Base-by-base conservation (phyloP, 768 basidiomycete genomes). In the Rhodotorula taiwanensis region DNA sequence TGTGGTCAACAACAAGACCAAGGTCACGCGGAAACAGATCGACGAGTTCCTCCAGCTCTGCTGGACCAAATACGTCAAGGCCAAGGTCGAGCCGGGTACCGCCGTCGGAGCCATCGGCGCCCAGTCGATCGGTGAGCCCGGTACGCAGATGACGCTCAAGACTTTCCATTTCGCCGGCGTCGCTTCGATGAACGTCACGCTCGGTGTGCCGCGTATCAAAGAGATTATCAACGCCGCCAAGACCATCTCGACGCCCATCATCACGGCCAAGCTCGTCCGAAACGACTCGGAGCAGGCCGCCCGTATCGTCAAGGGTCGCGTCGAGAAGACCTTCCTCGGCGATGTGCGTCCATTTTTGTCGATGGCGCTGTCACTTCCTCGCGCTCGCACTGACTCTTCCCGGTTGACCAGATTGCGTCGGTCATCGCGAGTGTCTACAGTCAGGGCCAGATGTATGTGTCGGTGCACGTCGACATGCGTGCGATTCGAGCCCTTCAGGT, bases 101-200 rank as follows among this genome's bases (percentile, higher is more conserved):
- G 98, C 95, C 25, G 95, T 99, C 25, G 95, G 95, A 33, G 95
- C 95, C 34, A 91, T 99, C 45, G 95, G 94, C 7, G 95, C 95
- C 9, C 95, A 99, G 74, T 98, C 95, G 2, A 98, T 99, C 68
- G 95, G 95, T 72, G 95, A 99, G 77, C 95, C 95, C 2, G 95
- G 94, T 45, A 99, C 95, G 0, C 95, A 99, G 75, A 99, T 99
- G 95, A 98, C 94, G 3, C 77, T 98, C 69, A 98, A 98, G 78
- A 98, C 95, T 59, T 99, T 99, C 84, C 95, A 99, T 81, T 99
- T 98, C 77, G 95, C 95, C 72, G 95, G 95, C 79, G 94, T 99
- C 66, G 95, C 95, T 13, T 94, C 93, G 42, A 99, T 98, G 95
- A 98, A 97, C 78, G 91, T 99, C 67, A 99, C 95, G 0, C 83